These are phyloP conservation scores for Epicoccum sorghinum DNA, from an alignment of 2,329 filamentous ascomycete species.

Conservation along the genomic window DNA sequence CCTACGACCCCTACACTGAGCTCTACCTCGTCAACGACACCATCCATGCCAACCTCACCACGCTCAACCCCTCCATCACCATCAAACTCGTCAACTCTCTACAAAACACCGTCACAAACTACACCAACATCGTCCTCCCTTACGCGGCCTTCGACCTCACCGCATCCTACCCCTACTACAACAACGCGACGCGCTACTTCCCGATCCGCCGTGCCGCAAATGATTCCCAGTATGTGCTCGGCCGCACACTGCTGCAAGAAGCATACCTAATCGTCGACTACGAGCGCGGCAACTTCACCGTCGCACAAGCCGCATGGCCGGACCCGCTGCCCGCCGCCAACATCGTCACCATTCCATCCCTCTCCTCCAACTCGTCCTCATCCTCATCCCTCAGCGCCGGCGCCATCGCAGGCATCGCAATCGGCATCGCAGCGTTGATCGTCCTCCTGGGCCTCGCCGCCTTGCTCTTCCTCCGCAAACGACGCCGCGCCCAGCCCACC, in stretches of 20 bases:
- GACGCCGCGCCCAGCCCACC: conserved; percentile 3
- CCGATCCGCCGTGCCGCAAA: conserved; percentile 65
- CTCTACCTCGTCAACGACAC: conserved; percentile 50
- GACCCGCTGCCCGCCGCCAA: conserved; percentile 38
- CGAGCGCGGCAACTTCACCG: conserved; percentile 54
- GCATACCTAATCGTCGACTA: conserved; percentile 59
- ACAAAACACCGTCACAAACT: conserved; percentile 39
- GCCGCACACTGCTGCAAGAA: conserved; percentile 72
- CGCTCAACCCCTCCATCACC: conserved; percentile 44
- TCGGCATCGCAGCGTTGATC: conserved; percentile 28
- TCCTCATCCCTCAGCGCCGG: conserved; percentile 26
- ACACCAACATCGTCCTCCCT: conserved; percentile 52
- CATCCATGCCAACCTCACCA: conserved; percentile 39
- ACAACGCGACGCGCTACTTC: conserved; percentile 71
- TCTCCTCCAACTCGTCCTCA: not conserved
- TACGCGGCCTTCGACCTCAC: conserved; percentile 57
- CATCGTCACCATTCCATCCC: conserved; percentile 35
- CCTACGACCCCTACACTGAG: conserved; percentile 45
- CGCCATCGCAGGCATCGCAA: conserved; percentile 43
- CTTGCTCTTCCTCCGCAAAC: conserved; percentile 31
- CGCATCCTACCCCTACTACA: conserved; percentile 59
- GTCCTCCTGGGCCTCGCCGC: conserved; percentile 26
- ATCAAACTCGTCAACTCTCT: conserved; percentile 45
- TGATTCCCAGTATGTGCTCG: conserved; percentile 64
- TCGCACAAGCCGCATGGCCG: conserved; percentile 48